Conservation (phyloP, 495 filamentous ascomycete species). For the Trichocladium antarcticum region DNA sequence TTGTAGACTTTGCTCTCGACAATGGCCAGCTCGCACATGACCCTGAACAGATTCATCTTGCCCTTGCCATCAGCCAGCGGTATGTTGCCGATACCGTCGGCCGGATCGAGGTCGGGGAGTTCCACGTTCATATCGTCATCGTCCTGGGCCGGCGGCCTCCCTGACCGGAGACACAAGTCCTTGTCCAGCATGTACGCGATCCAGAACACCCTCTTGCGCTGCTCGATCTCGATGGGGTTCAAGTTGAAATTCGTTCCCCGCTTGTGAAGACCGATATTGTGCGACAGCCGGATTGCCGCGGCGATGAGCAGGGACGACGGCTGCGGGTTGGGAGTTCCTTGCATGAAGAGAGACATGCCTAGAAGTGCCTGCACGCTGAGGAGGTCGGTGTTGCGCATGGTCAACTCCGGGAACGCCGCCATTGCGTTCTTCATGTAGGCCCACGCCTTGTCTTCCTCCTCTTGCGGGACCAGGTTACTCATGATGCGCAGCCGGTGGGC, state of each 20-base stretch:
- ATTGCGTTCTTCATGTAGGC: constrained; percentile 93
- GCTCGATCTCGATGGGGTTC: constrained; percentile 82
- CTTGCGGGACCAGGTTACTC: constrained; percentile 78
- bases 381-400: constrained; percentile 91
- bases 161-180: constrained; percentile 86
- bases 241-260: constrained; percentile 82
- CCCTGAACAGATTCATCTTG: constrained; percentile 86
- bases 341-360: constrained; percentile 91
- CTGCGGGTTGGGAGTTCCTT: constrained; percentile 94
- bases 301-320: constrained; percentile 89
- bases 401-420: constrained; percentile 80
- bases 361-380: constrained; percentile 93
- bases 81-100: constrained; percentile 87
- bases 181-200: constrained; percentile 94
- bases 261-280: constrained; percentile 93
- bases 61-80: constrained; percentile 80
- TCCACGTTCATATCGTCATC: constrained; percentile 99
- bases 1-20: constrained; percentile 94
- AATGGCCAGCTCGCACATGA: constrained; percentile 80
- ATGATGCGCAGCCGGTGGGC: constrained; percentile 88
- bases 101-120: constrained; percentile 79
- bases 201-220: constrained; percentile 95
- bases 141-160: constrained; percentile 86
- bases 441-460: constrained; percentile 90
- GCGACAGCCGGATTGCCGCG: constrained; percentile 81